phyloP scores from a whole-genome alignment of 176 grass and related monocot species.

The Musa schizocarpa region DNA sequence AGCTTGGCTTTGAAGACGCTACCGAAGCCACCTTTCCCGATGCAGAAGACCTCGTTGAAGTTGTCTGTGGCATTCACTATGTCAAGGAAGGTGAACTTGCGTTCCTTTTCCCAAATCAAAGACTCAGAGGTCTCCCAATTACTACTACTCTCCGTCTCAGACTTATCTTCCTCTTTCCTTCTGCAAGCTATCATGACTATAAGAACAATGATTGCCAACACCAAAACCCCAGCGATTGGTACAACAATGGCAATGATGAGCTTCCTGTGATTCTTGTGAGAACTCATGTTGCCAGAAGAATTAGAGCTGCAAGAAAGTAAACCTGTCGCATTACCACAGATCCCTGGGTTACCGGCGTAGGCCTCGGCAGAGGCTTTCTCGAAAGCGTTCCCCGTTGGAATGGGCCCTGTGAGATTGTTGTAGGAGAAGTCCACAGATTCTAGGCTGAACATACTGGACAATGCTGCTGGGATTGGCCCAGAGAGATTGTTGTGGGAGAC shows the following conservation, averaged over 20 bases:
- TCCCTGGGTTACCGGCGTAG: slow-evolving; percentile 46
- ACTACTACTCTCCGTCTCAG: slow-evolving; percentile 25
- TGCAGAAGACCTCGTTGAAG: slow-evolving; percentile 66
- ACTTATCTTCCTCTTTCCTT: slow-evolving; percentile 22
- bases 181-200: slow-evolving; percentile 13
- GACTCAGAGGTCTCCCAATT: slow-evolving; percentile 31
- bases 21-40: slow-evolving; percentile 69
- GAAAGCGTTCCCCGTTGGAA: slow-evolving; percentile 57
- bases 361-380: slow-evolving; percentile 27
- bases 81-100: slow-evolving; percentile 53
- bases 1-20: slow-evolving; percentile 66
- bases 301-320: slow-evolving; percentile 28
- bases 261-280: slow-evolving; percentile 28
- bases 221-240: neutral
- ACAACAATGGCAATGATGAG: slow-evolving; percentile 34
- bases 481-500: slow-evolving; percentile 63
- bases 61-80: slow-evolving; percentile 66
- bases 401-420: slow-evolving; percentile 51
- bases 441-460: slow-evolving; percentile 59
- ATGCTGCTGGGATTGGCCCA: slow-evolving; percentile 42
- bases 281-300: neutral
- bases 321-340: slow-evolving; percentile 50
- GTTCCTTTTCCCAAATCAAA: slow-evolving; percentile 69
- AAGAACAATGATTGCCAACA: slow-evolving; percentile 17
- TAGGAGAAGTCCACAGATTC: slow-evolving; percentile 82